These are phyloP conservation scores for Populus euphratica DNA, from an alignment of 345 rosid genomes.

Conservation along the genomic window DNA sequence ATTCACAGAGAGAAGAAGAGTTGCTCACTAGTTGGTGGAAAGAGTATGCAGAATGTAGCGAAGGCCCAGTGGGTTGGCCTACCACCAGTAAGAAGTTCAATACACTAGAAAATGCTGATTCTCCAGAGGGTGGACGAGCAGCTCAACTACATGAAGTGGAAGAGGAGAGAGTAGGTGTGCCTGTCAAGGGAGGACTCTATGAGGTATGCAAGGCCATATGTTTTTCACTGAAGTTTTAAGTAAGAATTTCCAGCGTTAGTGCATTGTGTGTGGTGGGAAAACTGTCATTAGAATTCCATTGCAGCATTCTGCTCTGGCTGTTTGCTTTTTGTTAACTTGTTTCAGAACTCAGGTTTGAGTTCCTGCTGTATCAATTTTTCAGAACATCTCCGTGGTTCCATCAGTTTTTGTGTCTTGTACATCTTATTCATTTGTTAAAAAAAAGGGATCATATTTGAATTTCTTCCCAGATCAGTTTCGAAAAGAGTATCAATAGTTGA, in stretches of 20 bases:
- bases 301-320: no score
- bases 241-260: background rate
- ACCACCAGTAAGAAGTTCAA: slow-evolving; percentile 34
- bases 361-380: background rate
- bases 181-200: slow-evolving; percentile 95
- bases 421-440: background rate
- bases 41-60: slow-evolving; percentile 98
- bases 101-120: slow-evolving; percentile 28
- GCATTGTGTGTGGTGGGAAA: background rate
- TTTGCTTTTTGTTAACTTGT: no score
- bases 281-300: no score
- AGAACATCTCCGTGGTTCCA: background rate
- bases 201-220: slow-evolving; percentile 46
- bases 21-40: slow-evolving; percentile 94
- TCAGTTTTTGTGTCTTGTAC: background rate
- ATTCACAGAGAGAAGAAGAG: slow-evolving; percentile 80
- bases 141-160: slow-evolving; percentile 51
- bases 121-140: slow-evolving; percentile 36
- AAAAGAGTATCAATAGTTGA: background rate
- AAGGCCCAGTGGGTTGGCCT: slow-evolving; percentile 59
- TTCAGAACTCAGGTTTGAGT: background rate
- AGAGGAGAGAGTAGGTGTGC: slow-evolving; percentile 97
- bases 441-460: background rate
- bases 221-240: background rate
- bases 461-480: background rate